A percentile compares a stretch with the other conserved stretches of the same genome.
phyloP scores from a whole-genome alignment of 2,329 filamentous ascomycete genomes.

The Penicillium polonicum region DNA sequence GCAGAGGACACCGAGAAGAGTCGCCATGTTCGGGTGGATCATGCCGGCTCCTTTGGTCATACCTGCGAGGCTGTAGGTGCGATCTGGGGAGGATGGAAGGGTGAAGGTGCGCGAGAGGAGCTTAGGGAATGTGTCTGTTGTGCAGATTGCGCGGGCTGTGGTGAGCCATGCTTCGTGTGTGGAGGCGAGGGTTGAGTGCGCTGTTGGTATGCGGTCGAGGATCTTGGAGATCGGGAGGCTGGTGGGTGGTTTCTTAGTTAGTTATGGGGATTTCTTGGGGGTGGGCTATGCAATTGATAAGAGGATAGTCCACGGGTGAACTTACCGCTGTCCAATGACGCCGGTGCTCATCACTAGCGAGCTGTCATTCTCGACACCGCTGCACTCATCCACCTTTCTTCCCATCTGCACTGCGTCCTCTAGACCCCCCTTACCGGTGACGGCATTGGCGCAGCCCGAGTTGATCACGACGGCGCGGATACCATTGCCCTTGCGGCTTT shows the following conservation, averaged over 20 bases:
- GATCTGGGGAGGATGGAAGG: slow-evolving; percentile 73
- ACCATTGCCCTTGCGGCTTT: slow-evolving; percentile 64
- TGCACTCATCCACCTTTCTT: slow-evolving; percentile 68
- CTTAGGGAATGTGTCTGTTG: slow-evolving; percentile 97
- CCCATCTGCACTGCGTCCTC: slow-evolving; percentile 89
- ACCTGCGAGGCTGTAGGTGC: slow-evolving; percentile 81
- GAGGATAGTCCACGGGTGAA: no score
- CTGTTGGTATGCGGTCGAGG: slow-evolving; percentile 73
- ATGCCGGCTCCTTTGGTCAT: slow-evolving; percentile 98
- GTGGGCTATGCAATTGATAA: not conserved
- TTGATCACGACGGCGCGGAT: slow-evolving; percentile 86
- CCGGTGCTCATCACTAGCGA: slow-evolving; percentile 99
- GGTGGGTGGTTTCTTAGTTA: slow-evolving; percentile 4
- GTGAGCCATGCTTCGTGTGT: slow-evolving; percentile 83
- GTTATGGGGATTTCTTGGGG: not conserved
- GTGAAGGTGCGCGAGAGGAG: slow-evolving; percentile 80
- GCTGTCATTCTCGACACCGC: slow-evolving; percentile 52
- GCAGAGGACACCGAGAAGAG: slow-evolving; percentile 83
- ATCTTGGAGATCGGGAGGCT: slow-evolving; percentile 91
- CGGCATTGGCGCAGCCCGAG: slow-evolving; percentile 94
- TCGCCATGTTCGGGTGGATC: slow-evolving; percentile 99
- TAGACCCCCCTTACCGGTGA: slow-evolving; percentile 84
- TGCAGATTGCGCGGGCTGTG: slow-evolving; percentile 90
- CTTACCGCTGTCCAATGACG: slow-evolving; percentile 85
- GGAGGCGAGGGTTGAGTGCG: slow-evolving; percentile 67